Evolutionary conservation across 208 protist species (phyloP), one percentile per base, ranked within the genome.

Genomic region (Angomonas deanei): DNA sequence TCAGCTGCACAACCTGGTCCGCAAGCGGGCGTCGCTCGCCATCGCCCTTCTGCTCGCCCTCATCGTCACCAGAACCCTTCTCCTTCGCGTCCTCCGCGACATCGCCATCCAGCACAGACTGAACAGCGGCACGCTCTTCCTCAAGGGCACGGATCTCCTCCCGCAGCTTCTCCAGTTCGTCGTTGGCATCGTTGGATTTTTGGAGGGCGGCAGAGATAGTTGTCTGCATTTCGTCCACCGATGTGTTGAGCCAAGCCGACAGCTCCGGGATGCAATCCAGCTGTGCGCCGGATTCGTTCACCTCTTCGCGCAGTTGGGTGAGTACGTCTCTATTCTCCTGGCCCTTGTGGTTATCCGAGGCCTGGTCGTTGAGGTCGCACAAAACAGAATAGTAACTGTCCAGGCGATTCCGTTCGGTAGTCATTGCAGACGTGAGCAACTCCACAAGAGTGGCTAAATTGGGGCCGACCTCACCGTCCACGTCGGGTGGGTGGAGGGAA

Each of bases 1-100:
- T 58, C 42, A 60, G n/a, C 36, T 74, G 46, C 8, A 31, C 62
- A 13, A 68, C 49, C 24, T 47, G 34, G 32, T 46, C 31, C 46
- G 28, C 15, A 17, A 57, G 28, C 15, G 8, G 24, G 21, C 26
- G 31, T 8, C 21, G 0, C 1, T 28, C 60, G 21, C 31, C 0
- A 2, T 31, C 42, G 21, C 32, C 38, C 3, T 60, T 59, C 1
- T 30, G 27, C 17, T 72, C 23, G 13, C 64, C 63, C 23, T 49
- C 39, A 54, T 68, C 69, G 30, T 13, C 63, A 5, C 55, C 68
- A 3, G 30, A 8, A 28, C 52, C 55, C 0, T 39, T 33, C 19
- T 49, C 48, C 39, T 68, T 33, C 26, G 34, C 38, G 36, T 42
- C 36, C 36, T 42, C 15, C 36, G 36, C 36, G 15, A 15, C 36